Base-by-base conservation (phyloP, 2,329 filamentous ascomycete genomes). In the Calycina marina region DNA sequence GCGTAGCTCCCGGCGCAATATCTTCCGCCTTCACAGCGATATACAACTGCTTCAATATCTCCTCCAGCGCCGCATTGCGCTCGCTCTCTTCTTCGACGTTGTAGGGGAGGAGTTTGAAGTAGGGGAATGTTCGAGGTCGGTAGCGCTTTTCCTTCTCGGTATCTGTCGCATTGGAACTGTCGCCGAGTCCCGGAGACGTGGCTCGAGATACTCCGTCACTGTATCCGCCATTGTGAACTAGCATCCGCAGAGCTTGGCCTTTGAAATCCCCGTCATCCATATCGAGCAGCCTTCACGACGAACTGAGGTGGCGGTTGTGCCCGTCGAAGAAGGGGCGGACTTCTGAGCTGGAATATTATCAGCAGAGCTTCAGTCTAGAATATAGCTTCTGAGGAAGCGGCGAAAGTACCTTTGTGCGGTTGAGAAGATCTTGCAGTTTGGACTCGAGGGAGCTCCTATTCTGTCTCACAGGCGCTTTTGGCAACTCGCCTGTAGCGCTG, bases 41-140 rank as follows among this genome's bases (percentile, higher is more conserved):
- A 55, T 93, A 96, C 17, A 98, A 76, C 51, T 93, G 82, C 55
- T 86, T 90, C 45, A 96, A 67, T 47, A 94, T 96, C 53, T 85
- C 83, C 28, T 78, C 68, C 28, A 98, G 63, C 40, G 86, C 84
- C 31, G 67, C 68, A 52, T 92, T 77, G 41, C 86, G 72, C 57
- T 85, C 71, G 18, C 65, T 55, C 41, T 88, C 79, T 51, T 80
- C 74, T 57, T 98, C 92, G 35, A 86, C 77, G 36, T 74, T 60
- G 53, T 96, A 98, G 20, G 92, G 92, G 31, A 98, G 71, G 52
- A 90, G 79, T 45, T 76, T 69, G 55, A 86, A 84, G 63, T 98
- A 98, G 39, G 83, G 84, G 55, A 90, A 98, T 16, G 90, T 94
- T 40, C 90, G 75, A 20, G 84, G 83, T 31, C 88, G 77, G 53